These are phyloP conservation scores for Gypsophila paniculata DNA, from an alignment of 179 eudicot genomes.

Conservation along the genomic window DNA sequence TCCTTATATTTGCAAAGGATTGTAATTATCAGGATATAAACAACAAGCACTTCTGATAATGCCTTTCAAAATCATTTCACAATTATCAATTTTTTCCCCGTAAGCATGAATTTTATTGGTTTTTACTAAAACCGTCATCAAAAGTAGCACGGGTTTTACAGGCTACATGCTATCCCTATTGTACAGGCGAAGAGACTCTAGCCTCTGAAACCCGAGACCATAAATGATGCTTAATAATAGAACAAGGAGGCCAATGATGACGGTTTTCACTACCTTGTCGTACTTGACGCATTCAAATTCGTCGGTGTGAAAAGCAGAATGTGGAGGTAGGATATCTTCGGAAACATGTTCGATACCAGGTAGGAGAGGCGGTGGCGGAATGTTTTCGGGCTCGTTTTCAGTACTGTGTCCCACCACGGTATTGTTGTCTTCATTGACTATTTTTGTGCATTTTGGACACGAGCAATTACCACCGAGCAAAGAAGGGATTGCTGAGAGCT, in stretches of 20 bases:
- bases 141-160: neutral
- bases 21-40: neutral
- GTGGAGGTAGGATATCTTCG: slow-evolving; percentile 23
- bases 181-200: slow-evolving; percentile 20
- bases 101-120: neutral
- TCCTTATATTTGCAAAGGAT: too few species aligned
- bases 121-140: neutral
- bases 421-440: slow-evolving; percentile 1
- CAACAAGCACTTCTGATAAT: neutral
- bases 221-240: slow-evolving; percentile 25
- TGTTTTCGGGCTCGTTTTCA: slow-evolving; percentile 12
- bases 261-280: slow-evolving; percentile 13
- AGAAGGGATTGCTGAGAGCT: slow-evolving; percentile 41
- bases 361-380: slow-evolving; percentile 15
- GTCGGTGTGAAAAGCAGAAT: slow-evolving; percentile 17
- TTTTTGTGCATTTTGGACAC: slow-evolving; percentile 41
- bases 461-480: slow-evolving; percentile 60
- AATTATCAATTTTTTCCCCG: neutral
- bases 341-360: slow-evolving; percentile 17
- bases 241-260: slow-evolving; percentile 11
- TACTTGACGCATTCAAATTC: slow-evolving; percentile 17
- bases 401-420: slow-evolving; percentile 14
- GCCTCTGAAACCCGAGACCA: slow-evolving; percentile 15
- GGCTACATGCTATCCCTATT: slow-evolving; percentile 8
- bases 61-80: neutral